phyloP scores from a whole-genome alignment of 2,329 filamentous ascomycete species.

The Ophiostoma triangulosporum region DNA sequence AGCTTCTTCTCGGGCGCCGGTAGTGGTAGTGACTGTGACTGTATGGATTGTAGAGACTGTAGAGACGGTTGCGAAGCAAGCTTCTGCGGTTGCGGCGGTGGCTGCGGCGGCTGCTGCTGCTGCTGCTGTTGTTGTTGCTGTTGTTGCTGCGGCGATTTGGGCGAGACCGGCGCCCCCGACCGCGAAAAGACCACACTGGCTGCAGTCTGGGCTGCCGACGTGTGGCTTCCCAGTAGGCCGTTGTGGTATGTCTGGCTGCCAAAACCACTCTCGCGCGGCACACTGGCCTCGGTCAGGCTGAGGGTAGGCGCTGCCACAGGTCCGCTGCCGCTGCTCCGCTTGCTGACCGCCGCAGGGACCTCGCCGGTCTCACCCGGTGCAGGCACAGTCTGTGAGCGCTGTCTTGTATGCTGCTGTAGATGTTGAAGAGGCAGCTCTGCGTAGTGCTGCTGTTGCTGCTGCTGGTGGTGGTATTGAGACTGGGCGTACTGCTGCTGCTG shows the following conservation, averaged over 20 bases:
- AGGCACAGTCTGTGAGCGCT: conserved; percentile 63
- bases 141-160: not conserved
- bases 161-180: conserved; percentile 32
- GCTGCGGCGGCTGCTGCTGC: conserved; percentile 8
- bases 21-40: conserved; percentile 22
- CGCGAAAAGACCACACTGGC: conserved; percentile 62
- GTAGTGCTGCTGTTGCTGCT: conserved; percentile 23
- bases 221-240: conserved; percentile 44
- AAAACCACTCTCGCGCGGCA: conserved; percentile 43
- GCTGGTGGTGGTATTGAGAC: conserved; percentile 35
- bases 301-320: conserved; percentile 49
- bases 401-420: conserved; percentile 35
- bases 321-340: conserved; percentile 31
- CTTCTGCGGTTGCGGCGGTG: not conserved
- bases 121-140: conserved; percentile 9
- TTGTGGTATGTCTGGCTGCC: conserved; percentile 42
- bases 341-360: conserved; percentile 21
- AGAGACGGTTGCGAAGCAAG: conserved; percentile 15
- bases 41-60: conserved; percentile 9
- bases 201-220: conserved; percentile 54
- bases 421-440: not conserved
- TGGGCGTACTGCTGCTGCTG: conserved; percentile 23
- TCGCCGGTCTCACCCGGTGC: conserved; percentile 36
- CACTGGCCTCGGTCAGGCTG: conserved; percentile 52
- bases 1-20: conserved; percentile 45